A percentile compares a stretch with the other conserved stretches of the same genome.
Evolutionary conservation across 2,329 filamentous ascomycete species (phyloP).

Genomic region (Talaromyces sp.): DNA sequence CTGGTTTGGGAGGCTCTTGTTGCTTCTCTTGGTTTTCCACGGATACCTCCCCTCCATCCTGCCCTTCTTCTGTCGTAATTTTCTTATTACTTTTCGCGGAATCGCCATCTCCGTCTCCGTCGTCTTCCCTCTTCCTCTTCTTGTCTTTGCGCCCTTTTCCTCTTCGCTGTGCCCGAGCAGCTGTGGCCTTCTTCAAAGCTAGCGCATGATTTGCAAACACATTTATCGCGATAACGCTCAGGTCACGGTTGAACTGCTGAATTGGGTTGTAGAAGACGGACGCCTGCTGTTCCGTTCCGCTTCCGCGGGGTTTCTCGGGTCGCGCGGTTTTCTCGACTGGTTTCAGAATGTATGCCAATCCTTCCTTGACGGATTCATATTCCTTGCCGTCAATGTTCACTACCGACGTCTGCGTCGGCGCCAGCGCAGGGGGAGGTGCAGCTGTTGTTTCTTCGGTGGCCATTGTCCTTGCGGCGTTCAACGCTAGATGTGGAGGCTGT

Average conservation of each 20-base stretch:
- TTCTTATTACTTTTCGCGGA: not conserved
- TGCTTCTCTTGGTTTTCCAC: conserved; percentile 1
- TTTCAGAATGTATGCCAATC: conserved; percentile 63
- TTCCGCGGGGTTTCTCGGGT: conserved; percentile 38
- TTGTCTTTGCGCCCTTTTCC: conserved; percentile 47
- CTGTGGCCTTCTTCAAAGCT: not conserved
- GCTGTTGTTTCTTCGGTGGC: conserved; percentile 17
- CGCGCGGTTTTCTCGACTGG: conserved; percentile 45
- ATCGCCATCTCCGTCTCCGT: conserved; percentile 13
- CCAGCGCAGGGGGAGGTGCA: conserved; percentile 10
- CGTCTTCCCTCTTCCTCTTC: conserved; percentile 34
- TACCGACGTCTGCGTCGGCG: conserved; percentile 16
- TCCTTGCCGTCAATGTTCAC: conserved; percentile 47
- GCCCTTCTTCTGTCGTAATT: not conserved
- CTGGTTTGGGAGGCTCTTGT: not conserved
- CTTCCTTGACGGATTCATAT: conserved; percentile 62
- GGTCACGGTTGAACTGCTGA: conserved; percentile 95
- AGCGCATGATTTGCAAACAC: conserved; percentile 70
- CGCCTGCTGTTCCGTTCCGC: conserved; percentile 60
- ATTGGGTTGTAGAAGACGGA: conserved; percentile 97
- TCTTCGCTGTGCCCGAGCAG: not conserved
- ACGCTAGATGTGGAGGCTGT: not conserved
- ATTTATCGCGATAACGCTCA: conserved; percentile 88
- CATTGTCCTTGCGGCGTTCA: not conserved
- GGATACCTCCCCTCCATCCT: not conserved